phyloP scores from a whole-genome alignment of 495 filamentous ascomycete genomes.

The Tuber microsphaerosporum region DNA sequence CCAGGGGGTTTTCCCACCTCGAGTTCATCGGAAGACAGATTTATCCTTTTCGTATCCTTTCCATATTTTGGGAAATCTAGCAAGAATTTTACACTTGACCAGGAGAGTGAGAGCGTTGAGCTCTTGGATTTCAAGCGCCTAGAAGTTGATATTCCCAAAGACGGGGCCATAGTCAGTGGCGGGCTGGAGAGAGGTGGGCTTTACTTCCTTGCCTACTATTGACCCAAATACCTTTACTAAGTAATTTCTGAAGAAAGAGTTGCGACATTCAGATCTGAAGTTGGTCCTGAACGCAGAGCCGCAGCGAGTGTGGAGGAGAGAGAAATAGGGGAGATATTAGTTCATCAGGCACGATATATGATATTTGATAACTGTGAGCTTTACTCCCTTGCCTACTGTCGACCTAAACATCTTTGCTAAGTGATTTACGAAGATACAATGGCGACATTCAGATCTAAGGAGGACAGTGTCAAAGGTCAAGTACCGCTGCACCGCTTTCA shows the following conservation, averaged over 20 bases:
- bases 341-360: too few species aligned
- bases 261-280: not conserved
- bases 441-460: not conserved
- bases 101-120: not conserved
- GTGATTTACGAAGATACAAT: too few species aligned
- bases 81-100: not conserved
- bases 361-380: too few species aligned
- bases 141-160: not conserved
- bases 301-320: too few species aligned
- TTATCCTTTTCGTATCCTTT: not conserved
- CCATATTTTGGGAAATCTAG: not conserved
- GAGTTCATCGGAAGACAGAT: not conserved
- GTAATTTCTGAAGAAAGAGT: not conserved
- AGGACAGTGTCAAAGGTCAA: not conserved
- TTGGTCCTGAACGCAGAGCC: too few species aligned
- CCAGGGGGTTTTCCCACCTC: not conserved
- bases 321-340: too few species aligned
- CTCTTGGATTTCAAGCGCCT: not conserved
- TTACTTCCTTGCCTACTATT: not conserved
- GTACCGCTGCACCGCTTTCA: not conserved
- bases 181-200: not conserved
- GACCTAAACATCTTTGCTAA: too few species aligned
- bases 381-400: too few species aligned
- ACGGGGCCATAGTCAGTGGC: not conserved
- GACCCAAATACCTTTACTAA: not conserved